A percentile compares a stretch with the other conserved stretches of the same genome.
These are phyloP conservation scores for Bretschneidera sinensis DNA, from an alignment of 345 rosid species.

Conservation along the genomic window DNA sequence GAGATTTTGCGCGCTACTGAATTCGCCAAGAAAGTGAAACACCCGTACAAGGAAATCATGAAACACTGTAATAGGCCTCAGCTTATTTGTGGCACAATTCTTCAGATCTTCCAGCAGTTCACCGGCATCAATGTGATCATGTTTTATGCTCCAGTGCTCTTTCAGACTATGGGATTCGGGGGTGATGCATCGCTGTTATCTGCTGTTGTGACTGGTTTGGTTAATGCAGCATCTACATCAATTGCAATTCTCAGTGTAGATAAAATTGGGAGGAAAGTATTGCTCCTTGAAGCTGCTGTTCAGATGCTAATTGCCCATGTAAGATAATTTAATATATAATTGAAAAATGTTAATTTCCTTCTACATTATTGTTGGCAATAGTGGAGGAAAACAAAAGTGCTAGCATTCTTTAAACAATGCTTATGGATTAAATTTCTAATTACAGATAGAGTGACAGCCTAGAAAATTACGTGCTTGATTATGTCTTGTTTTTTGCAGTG, in stretches of 20 bases:
- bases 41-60: constrained; percentile 38
- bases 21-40: constrained; percentile 29
- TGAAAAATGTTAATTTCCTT: too few relatives aligned
- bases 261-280: constrained; percentile 28
- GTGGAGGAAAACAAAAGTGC: too few relatives aligned
- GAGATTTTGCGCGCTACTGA: constrained; percentile 47
- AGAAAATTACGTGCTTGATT: background rate
- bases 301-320: constrained; percentile 17
- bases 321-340: constrained; percentile 11
- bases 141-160: constrained; percentile 53
- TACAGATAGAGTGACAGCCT: too few relatives aligned
- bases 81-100: constrained; percentile 37
- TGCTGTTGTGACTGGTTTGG: constrained; percentile 36
- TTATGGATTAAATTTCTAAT: too few relatives aligned
- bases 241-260: constrained; percentile 31
- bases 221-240: constrained; percentile 33
- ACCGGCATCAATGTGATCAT: constrained; percentile 55
- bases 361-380: too few relatives aligned
- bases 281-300: constrained; percentile 35
- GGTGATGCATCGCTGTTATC: constrained; percentile 38
- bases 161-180: constrained; percentile 49
- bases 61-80: constrained; percentile 42
- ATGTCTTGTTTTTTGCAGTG: constrained; percentile 15
- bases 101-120: constrained; percentile 68
- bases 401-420: too few relatives aligned